Evolutionary conservation across 2,329 filamentous ascomycete species (phyloP).

Genomic region (Aspergillus sp.): DNA sequence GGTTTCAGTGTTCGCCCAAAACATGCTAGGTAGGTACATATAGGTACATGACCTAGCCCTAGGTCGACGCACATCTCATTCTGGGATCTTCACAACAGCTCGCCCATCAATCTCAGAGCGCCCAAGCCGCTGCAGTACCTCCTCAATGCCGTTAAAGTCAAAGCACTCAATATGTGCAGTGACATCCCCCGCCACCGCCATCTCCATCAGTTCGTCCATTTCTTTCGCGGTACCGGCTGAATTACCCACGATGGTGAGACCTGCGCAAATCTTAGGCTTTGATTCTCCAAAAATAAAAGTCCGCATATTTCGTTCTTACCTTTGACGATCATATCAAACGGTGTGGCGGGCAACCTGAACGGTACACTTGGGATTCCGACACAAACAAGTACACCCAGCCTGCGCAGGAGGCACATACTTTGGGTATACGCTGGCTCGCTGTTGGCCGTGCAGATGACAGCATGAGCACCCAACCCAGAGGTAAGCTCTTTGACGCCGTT

Average conservation of each 20-base stretch:
- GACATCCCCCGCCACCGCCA: conserved; percentile 44
- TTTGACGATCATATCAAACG: conserved; percentile 49
- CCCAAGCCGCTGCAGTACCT: conserved; percentile 34
- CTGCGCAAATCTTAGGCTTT: conserved; percentile 14
- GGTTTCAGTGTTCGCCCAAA: no score
- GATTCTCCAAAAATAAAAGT: not conserved
- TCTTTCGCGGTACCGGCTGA: conserved; percentile 46
- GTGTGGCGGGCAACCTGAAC: conserved; percentile 46
- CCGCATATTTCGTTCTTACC: conserved; percentile 23
- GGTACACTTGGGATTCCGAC: conserved; percentile 46
- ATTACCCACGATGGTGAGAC: conserved; percentile 47
- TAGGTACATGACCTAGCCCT: no score
- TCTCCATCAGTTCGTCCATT: conserved; percentile 47
- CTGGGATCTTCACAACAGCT: conserved; percentile 35
- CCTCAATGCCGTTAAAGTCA: conserved; percentile 33
- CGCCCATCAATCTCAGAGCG: conserved; percentile 39
- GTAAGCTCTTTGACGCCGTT: conserved; percentile 41
- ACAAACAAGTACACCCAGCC: conserved; percentile 48
- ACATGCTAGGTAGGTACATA: no score
- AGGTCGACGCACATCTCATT: not conserved
- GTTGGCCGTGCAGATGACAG: conserved; percentile 48
- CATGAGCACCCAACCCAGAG: conserved; percentile 45
- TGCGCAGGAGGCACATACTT: conserved; percentile 44
- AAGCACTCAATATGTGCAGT: conserved; percentile 37
- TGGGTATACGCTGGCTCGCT: conserved; percentile 45